Evolutionary conservation across 495 filamentous ascomycete species (phyloP).

Genomic region (Staphylotrichum tortipilum): DNA sequence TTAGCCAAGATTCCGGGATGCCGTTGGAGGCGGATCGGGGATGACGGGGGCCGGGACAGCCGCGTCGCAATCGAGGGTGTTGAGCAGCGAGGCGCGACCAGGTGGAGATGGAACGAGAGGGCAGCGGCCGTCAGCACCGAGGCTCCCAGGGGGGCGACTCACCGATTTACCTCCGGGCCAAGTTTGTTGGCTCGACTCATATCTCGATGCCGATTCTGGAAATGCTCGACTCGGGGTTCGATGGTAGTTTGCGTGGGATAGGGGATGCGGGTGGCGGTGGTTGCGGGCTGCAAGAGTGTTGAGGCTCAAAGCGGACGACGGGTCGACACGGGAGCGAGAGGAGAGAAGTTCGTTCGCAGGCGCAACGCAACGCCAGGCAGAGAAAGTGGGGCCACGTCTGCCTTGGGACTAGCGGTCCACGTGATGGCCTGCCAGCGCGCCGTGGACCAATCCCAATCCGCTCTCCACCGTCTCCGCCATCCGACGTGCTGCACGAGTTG

Average conservation of each 20-base stretch:
- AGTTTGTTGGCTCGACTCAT: slow-evolving; percentile 81
- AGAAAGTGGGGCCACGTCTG: slow-evolving; percentile 11
- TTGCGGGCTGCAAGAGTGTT: slow-evolving; percentile 13
- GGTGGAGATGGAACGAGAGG: not conserved
- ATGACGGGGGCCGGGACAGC: slow-evolving; percentile 6
- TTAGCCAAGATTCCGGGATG: slow-evolving; percentile 22
- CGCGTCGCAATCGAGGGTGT: too few relatives aligned
- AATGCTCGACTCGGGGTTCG: slow-evolving; percentile 20
- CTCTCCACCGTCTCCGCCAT: too few relatives aligned
- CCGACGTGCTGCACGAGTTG: not conserved
- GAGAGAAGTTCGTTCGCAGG: slow-evolving; percentile 30
- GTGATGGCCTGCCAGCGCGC: too few relatives aligned
- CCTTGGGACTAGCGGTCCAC: slow-evolving; percentile 19
- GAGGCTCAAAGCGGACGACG: slow-evolving; percentile 25
- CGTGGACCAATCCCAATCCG: too few relatives aligned
- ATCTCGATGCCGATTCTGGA: slow-evolving; percentile 40
- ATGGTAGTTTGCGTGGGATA: slow-evolving; percentile 3
- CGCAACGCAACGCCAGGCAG: slow-evolving; percentile 10
- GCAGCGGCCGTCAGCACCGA: not conserved
- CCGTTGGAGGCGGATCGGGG: not conserved
- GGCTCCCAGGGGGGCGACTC: slow-evolving; percentile 29
- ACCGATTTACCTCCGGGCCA: slow-evolving; percentile 94
- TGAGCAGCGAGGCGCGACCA: not conserved
- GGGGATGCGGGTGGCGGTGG: slow-evolving; percentile 6
- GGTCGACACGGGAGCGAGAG: slow-evolving; percentile 26